Evolutionary conservation across 2,329 filamentous ascomycete species (phyloP).

Genomic region (Paraphoma sp.): DNA sequence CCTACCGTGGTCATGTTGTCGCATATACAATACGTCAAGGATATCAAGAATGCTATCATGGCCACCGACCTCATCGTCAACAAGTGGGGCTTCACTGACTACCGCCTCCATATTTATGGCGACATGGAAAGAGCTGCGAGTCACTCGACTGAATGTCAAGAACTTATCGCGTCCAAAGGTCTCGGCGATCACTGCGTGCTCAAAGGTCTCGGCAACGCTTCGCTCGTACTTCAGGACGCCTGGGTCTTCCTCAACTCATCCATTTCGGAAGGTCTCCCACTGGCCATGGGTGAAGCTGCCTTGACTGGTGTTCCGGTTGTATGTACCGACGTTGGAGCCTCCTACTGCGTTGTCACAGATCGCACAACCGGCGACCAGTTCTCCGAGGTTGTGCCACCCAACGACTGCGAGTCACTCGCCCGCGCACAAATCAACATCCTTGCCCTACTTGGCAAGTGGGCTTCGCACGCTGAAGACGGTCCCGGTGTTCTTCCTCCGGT

Average conservation of each 20-base stretch:
- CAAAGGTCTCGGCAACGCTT: conserved; percentile 61
- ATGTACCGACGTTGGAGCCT: conserved; percentile 62
- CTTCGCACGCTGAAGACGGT: conserved; percentile 61
- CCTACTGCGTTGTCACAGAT: conserved; percentile 60
- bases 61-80: conserved; percentile 70
- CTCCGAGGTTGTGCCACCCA: conserved; percentile 67
- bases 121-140: conserved; percentile 67
- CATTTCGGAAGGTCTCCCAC: conserved; percentile 60
- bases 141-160: conserved; percentile 64
- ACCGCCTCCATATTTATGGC: conserved; percentile 67
- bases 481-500: conserved; percentile 46
- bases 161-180: conserved; percentile 61
- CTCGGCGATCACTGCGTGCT: conserved; percentile 58
- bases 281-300: conserved; percentile 63
- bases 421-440: conserved; percentile 67
- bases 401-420: conserved; percentile 65
- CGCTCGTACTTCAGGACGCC: conserved; percentile 47
- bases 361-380: conserved; percentile 55
- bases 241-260: conserved; percentile 60
- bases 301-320: conserved; percentile 62
- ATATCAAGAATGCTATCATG: conserved; percentile 68
- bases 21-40: conserved; percentile 64
- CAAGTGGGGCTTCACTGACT: conserved; percentile 67
- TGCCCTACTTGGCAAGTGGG: conserved; percentile 67
- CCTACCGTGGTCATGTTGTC: conserved; percentile 70